Conservation (phyloP, 345 rosid genomes). For the Limnanthes douglasii region DNA sequence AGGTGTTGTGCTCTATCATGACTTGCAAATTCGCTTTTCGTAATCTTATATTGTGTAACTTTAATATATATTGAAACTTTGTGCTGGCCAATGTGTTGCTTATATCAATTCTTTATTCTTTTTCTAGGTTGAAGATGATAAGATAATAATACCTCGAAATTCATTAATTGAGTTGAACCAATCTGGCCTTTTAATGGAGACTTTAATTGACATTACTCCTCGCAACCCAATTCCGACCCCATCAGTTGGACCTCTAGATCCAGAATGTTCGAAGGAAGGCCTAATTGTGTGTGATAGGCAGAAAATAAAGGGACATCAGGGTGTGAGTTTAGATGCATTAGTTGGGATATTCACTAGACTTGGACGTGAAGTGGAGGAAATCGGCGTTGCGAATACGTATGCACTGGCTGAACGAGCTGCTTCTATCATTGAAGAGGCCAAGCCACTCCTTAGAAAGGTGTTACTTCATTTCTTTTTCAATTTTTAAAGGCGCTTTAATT, state of each 20-base stretch:
- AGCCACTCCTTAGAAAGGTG: conserved; percentile 84
- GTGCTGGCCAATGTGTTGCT: neutral
- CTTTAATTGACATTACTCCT: conserved; percentile 87
- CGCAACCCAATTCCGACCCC: conserved; percentile 79
- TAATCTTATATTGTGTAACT: no score
- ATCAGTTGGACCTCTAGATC: conserved; percentile 59
- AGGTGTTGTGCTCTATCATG: conserved; percentile 30
- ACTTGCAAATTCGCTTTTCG: conserved; percentile 6
- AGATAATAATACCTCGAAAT: conserved; percentile 78
- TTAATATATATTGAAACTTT: no score
- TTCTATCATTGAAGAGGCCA: conserved; percentile 73
- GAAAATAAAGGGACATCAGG: conserved; percentile 74
- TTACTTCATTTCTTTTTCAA: conserved; percentile 12
- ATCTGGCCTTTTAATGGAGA: conserved; percentile 97
- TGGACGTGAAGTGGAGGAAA: conserved; percentile 73
- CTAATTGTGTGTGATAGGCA: conserved; percentile 82
- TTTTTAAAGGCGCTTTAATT: no score
- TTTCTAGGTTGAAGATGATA: conserved; percentile 86
- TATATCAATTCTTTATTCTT: neutral
- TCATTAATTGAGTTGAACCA: conserved; percentile 89
- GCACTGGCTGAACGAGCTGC: conserved; percentile 62
- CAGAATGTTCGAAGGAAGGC: conserved; percentile 74
- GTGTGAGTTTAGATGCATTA: conserved; percentile 85
- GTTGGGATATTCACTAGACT: conserved; percentile 87
- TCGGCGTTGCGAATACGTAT: conserved; percentile 58